These are phyloP conservation scores for Elaeis guineensis DNA, from an alignment of 176 grass and related monocot species.

Conservation along the genomic window DNA sequence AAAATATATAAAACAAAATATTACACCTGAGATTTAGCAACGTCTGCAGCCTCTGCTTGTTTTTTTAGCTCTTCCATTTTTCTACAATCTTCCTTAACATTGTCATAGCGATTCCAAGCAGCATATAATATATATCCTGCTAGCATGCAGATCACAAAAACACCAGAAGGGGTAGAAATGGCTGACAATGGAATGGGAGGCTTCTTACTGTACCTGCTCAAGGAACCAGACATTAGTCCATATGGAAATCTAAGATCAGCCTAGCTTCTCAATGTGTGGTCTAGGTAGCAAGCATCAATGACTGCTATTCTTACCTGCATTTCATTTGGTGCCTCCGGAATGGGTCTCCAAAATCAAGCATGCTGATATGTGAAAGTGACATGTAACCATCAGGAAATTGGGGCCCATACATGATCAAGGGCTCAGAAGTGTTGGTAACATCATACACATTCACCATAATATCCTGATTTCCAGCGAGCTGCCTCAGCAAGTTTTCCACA, in stretches of 20 bases:
- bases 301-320: conserved; percentile 56
- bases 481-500: conserved; percentile 82
- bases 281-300: too few species aligned
- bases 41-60: conserved; percentile 80
- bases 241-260: background rate
- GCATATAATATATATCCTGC: conserved; percentile 79
- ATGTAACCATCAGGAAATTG: conserved; percentile 55
- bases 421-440: conserved; percentile 69
- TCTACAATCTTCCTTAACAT: conserved; percentile 84
- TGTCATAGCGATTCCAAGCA: conserved; percentile 86
- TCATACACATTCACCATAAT: conserved; percentile 96
- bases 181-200: conserved; percentile 55
- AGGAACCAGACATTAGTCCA: conserved; percentile 11
- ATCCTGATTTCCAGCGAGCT: conserved; percentile 91
- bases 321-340: conserved; percentile 86
- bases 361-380: conserved; percentile 48
- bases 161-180: conserved; percentile 58
- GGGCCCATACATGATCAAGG: conserved; percentile 89
- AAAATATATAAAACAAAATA: conserved; percentile 1
- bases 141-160: conserved; percentile 71
- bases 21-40: conserved; percentile 96
- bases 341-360: conserved; percentile 91
- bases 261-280: too few species aligned
- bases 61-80: conserved; percentile 90
- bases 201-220: conserved; percentile 73